These are phyloP conservation scores for Irpex rosettiformis DNA, from an alignment of 1,284 basidiomycete genomes.

Conservation along the genomic window DNA sequence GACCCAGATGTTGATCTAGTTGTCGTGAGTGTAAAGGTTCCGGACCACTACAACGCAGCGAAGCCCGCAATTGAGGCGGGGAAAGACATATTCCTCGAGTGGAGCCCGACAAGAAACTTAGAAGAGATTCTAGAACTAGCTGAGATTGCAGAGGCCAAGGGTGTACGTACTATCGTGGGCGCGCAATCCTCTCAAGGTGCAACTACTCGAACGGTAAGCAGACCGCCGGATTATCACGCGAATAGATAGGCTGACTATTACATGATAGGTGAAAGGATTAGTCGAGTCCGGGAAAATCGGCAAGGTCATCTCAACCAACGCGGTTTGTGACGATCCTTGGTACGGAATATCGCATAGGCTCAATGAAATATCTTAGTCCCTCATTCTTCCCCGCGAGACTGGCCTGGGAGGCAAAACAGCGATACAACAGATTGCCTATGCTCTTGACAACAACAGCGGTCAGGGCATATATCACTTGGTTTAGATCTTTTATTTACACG, in stretches of 20 bases:
- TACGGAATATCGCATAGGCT: background rate
- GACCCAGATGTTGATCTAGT: conserved; percentile 34
- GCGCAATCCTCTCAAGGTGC: conserved; percentile 28
- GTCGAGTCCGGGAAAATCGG: background rate
- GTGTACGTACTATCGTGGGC: conserved; percentile 30
- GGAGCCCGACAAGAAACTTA: conserved; percentile 30
- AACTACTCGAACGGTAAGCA: conserved; percentile 25
- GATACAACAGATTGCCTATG: background rate
- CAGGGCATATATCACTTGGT: background rate
- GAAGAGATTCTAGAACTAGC: conserved; percentile 29
- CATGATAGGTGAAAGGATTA: conserved; percentile 1
- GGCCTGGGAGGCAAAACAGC: background rate
- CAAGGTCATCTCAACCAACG: conserved; percentile 24
- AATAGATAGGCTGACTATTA: background rate
- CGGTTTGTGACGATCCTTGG: conserved; percentile 18
- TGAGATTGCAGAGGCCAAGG: conserved; percentile 26
- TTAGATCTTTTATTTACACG: background rate
- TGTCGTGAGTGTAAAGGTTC: conserved; percentile 30
- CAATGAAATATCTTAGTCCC: background rate
- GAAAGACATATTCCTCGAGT: conserved; percentile 36
- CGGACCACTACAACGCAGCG: conserved; percentile 24
- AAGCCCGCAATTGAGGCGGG: conserved; percentile 30
- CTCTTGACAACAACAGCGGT: background rate
- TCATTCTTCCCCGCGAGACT: background rate
- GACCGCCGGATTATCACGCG: background rate